phyloP scores from a whole-genome alignment of 805 yeast genomes.

The Ogataea salicorniae region DNA sequence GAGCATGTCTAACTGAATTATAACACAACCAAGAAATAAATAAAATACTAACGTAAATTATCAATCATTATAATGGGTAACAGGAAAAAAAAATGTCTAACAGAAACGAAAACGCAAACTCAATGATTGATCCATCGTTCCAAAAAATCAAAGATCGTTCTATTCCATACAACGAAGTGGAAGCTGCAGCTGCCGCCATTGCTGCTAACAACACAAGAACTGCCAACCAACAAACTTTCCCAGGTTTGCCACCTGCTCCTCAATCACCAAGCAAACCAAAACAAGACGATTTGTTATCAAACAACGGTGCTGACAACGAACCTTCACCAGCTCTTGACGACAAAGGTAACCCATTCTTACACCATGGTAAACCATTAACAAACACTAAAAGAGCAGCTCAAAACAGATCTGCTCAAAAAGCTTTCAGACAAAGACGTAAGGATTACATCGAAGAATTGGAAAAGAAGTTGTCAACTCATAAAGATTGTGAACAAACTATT shows the following conservation, averaged over 20 bases:
- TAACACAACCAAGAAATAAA: too few species aligned
- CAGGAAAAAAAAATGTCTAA: neutral
- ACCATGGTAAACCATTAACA: conserved; percentile 41
- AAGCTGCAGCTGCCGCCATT: conserved; percentile 33
- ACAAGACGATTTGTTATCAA: neutral
- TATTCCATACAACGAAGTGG: conserved; percentile 12
- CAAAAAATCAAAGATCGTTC: conserved; percentile 9
- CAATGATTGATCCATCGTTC: conserved; percentile 19
- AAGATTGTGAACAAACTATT: conserved; percentile 57
- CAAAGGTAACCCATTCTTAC: conserved; percentile 11
- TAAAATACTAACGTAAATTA: neutral
- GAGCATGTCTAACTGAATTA: too few species aligned
- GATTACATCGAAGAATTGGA: conserved; percentile 77
- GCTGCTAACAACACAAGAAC: conserved; percentile 12
- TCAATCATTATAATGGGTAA: neutral
- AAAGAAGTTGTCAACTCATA: conserved; percentile 57
- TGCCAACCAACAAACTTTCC: neutral
- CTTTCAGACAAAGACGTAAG: conserved; percentile 83
- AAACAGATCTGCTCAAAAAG: conserved; percentile 87
- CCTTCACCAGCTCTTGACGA: conserved; percentile 15
- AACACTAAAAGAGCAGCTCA: conserved; percentile 85
- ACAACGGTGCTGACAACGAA: neutral
- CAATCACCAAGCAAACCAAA: neutral
- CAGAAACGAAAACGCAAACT: neutral
- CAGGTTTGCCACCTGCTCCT: too few species aligned